These are phyloP conservation scores for cucumber (Cucumis sativus) DNA, from an alignment of 306 rosid species.

Conservation along the genomic window Cucumber_9930_V3 NC_026660.2:19902501-19903000, in stretches of 20 bases:
- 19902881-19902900: conserved; percentile 5
- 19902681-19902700: conserved; percentile 29
- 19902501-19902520: conserved; percentile 52
- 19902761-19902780: conserved; percentile 29
- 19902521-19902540: background rate
- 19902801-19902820: conserved; percentile 26
- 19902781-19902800: conserved; percentile 23
- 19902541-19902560: background rate
- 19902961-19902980: background rate
- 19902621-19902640: conserved; percentile 46
- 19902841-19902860: conserved; percentile 21
- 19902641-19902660: conserved; percentile 49
- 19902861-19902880: conserved; percentile 34
- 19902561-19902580: background rate
- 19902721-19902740: conserved; percentile 40
- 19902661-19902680: conserved; percentile 53
- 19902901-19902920: background rate
- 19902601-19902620: background rate
- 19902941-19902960: background rate
- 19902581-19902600: background rate
- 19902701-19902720: conserved; percentile 28
- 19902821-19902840: conserved; percentile 37
- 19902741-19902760: conserved; percentile 35
- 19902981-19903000: background rate
- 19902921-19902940: background rate